Evolutionary conservation across 768 basidiomycete genomes (phyloP).

Genomic region (Kwoniella botswanensis): DNA sequence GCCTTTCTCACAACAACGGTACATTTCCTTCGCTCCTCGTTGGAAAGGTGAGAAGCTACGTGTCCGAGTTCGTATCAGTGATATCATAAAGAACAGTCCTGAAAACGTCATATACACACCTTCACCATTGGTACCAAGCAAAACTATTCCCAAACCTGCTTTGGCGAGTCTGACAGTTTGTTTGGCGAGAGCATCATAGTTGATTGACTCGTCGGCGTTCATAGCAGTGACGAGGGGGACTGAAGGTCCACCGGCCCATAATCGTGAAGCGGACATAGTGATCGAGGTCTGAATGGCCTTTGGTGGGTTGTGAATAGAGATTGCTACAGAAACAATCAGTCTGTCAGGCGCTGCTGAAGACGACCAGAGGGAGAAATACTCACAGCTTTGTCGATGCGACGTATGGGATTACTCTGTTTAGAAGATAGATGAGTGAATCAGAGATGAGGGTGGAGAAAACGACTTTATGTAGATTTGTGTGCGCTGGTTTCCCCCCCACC

Average conservation of each 20-base stretch:
- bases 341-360: no score
- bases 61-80: constrained; percentile 10
- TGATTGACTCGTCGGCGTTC: constrained; percentile 71
- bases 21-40: constrained; percentile 49
- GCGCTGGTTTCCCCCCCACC: neutral
- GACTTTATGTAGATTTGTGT: neutral
- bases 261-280: constrained; percentile 29
- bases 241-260: constrained; percentile 69
- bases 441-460: no score
- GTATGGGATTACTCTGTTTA: no score
- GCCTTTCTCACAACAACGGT: constrained; percentile 70
- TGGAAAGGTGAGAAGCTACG: constrained; percentile 55
- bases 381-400: no score
- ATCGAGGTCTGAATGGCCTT: neutral
- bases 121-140: constrained; percentile 61
- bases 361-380: neutral
- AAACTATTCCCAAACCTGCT: constrained; percentile 60
- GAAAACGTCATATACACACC: constrained; percentile 60
- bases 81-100: neutral
- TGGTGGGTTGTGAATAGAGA: no score
- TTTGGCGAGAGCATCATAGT: constrained; percentile 68
- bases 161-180: constrained; percentile 76
- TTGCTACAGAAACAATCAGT: neutral
- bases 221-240: constrained; percentile 73
- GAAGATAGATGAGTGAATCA: no score